Evolutionary conservation across 2,329 filamentous ascomycete genomes (phyloP).

Genomic region (Cercospora janseana): DNA sequence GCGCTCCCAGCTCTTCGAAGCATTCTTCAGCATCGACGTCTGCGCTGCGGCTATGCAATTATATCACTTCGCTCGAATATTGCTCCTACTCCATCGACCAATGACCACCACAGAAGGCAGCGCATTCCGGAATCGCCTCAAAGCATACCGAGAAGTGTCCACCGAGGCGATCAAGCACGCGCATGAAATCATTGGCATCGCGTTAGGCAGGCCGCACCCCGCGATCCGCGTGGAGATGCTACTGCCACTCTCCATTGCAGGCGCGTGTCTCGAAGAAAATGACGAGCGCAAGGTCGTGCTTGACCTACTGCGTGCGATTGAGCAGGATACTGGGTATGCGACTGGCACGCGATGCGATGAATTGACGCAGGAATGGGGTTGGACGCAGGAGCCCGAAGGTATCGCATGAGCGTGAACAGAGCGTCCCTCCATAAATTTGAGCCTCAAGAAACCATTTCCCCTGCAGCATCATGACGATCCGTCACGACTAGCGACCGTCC

Average conservation of each 20-base stretch:
- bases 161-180: conserved; percentile 57
- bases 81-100: conserved; percentile 58
- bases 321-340: conserved; percentile 62
- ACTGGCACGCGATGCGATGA: conserved; percentile 59
- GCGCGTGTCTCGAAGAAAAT: conserved; percentile 57
- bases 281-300: conserved; percentile 57
- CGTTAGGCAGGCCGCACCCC: conserved; percentile 55
- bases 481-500: too few relatives aligned
- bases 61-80: conserved; percentile 63
- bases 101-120: conserved; percentile 45
- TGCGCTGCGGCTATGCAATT: conserved; percentile 65
- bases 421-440: neutral
- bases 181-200: conserved; percentile 61
- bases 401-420: conserved; percentile 14
- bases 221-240: conserved; percentile 58
- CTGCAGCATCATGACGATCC: neutral
- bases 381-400: conserved; percentile 25
- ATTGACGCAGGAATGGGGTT: conserved; percentile 49
- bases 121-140: conserved; percentile 50
- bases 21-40: conserved; percentile 63
- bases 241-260: conserved; percentile 59
- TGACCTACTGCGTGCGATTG: conserved; percentile 60
- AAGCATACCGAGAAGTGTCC: conserved; percentile 56
- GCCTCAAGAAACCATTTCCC: neutral
- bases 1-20: conserved; percentile 45